A percentile compares a stretch with the other conserved stretches of the same genome.
These are phyloP conservation scores for Xylaria telfairii DNA, from an alignment of 495 filamentous ascomycete genomes.

Conservation along the genomic window DNA sequence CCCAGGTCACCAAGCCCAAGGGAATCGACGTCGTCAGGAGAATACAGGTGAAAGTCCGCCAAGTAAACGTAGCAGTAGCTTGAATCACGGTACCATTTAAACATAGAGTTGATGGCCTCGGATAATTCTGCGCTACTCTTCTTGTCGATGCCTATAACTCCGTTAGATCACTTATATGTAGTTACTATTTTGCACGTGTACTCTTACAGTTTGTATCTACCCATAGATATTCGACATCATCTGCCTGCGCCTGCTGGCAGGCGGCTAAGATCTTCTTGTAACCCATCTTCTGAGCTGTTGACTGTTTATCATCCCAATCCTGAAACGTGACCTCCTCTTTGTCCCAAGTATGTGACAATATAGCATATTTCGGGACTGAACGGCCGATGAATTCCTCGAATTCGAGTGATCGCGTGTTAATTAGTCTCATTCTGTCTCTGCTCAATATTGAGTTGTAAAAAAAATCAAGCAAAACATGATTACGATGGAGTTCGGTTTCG, in stretches of 20 bases:
- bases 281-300: constrained; percentile 11
- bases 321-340: constrained; percentile 40
- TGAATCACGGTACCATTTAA: neutral
- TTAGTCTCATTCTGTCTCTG: constrained; percentile 24
- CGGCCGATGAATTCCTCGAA: constrained; percentile 35
- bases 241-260: neutral
- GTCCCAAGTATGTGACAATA: constrained; percentile 48
- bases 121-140: constrained; percentile 17
- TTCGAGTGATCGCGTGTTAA: constrained; percentile 17
- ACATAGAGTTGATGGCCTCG: too few species aligned
- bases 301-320: constrained; percentile 30
- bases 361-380: constrained; percentile 39
- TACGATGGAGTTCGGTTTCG: too few species aligned
- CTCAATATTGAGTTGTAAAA: too few species aligned
- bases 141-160: constrained; percentile 21
- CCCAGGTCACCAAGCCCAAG: neutral
- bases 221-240: neutral
- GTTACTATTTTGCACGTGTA: neutral
- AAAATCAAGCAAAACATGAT: too few species aligned
- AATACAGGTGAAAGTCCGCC: neutral
- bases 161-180: neutral
- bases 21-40: too few species aligned
- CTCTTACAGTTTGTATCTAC: constrained; percentile 5
- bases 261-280: neutral
- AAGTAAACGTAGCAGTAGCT: neutral